phyloP scores from a whole-genome alignment of 148 eudicot species.

The Polygonum aviculare region DNA sequence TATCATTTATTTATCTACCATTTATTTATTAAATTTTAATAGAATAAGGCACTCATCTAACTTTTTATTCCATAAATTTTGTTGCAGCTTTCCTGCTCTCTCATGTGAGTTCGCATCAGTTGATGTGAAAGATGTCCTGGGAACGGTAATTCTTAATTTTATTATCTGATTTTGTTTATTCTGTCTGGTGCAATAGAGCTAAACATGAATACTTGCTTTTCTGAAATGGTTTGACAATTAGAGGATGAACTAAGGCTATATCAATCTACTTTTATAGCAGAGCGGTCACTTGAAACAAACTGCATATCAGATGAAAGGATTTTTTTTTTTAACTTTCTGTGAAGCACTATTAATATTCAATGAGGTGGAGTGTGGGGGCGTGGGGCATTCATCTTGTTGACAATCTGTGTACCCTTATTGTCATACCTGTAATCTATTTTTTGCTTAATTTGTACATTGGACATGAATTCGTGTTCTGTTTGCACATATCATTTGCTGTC shows the following conservation, averaged over 20 bases:
- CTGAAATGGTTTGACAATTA: background rate
- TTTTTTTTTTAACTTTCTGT: background rate
- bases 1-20: background rate
- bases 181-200: background rate
- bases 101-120: conserved; percentile 99
- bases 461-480: background rate
- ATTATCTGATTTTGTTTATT: conserved; percentile 6
- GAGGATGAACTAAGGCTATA: background rate
- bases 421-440: background rate
- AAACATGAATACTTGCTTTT: conserved; percentile 3
- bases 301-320: background rate
- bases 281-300: background rate
- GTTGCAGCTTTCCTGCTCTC: conserved; percentile 79
- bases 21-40: background rate
- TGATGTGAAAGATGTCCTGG: conserved; percentile 92
- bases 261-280: background rate
- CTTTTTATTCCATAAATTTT: background rate
- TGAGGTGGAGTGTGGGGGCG: background rate
- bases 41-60: background rate
- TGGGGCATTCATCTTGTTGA: background rate
- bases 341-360: background rate
- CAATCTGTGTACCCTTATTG: background rate
- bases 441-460: background rate
- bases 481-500: background rate
- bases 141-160: conserved; percentile 56